These are phyloP conservation scores for Mycocentrospora acerina DNA, from an alignment of 2,329 filamentous ascomycete species.

Conservation along the genomic window DNA sequence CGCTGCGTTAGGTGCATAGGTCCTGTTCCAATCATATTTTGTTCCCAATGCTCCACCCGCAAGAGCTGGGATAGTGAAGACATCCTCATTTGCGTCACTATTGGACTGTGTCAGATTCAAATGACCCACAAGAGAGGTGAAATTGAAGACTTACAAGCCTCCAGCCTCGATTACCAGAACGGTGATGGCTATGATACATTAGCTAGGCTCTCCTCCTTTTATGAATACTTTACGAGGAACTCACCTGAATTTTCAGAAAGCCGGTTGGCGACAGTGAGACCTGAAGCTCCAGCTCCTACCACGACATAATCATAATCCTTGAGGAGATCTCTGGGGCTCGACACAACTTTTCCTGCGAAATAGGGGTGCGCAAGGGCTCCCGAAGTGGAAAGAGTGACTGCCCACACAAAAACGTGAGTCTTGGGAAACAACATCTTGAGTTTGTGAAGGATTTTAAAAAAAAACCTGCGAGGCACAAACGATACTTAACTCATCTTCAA, in stretches of 20 bases:
- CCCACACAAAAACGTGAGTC: constrained; percentile 5
- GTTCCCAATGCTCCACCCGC: constrained; percentile 26
- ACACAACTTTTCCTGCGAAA: constrained; percentile 14
- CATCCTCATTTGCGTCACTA: constrained; percentile 25
- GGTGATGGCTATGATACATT: constrained; percentile 10
- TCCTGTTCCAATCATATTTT: constrained; percentile 28
- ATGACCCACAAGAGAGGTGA: neutral
- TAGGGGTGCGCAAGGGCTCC: constrained; percentile 17
- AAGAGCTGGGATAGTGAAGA: constrained; percentile 24
- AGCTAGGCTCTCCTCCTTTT: constrained; percentile 1
- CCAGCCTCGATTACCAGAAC: constrained; percentile 29
- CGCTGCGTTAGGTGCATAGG: constrained; percentile 14
- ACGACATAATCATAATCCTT: constrained; percentile 29
- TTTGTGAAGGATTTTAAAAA: neutral
- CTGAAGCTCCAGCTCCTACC: constrained; percentile 27
- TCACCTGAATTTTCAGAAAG: constrained; percentile 24
- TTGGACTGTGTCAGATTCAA: constrained; percentile 3
- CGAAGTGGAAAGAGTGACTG: constrained; percentile 15
- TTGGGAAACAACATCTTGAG: constrained; percentile 2
- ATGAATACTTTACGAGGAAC: neutral
- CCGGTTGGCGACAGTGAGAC: constrained; percentile 32
- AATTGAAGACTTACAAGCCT: constrained; percentile 14
- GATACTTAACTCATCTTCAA: too few relatives aligned
- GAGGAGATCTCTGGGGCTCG: constrained; percentile 14
- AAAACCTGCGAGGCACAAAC: too few relatives aligned